Percentiles rank a stretch among this genome's conserved stretches.
phyloP scores from a whole-genome alignment of 345 rosid genomes.

The Citrus cavaleriei region DNA sequence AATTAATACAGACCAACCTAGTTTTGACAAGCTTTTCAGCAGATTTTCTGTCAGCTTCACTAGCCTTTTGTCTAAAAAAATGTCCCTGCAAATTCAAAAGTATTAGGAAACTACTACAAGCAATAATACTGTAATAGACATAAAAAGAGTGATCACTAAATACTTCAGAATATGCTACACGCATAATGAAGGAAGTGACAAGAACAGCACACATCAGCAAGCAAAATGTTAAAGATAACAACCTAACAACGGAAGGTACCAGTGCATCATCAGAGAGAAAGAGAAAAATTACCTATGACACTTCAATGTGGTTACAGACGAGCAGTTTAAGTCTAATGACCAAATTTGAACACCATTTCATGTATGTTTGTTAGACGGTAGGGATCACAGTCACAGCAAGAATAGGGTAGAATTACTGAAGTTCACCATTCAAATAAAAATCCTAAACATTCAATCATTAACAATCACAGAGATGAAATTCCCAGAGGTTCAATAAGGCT shows the following conservation, averaged over 20 bases:
- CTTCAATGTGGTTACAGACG: background rate
- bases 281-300: background rate
- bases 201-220: background rate
- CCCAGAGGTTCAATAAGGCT: background rate
- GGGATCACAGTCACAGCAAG: too few species aligned
- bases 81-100: constrained; percentile 46
- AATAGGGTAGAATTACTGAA: background rate
- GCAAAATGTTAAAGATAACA: background rate
- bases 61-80: constrained; percentile 47
- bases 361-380: background rate
- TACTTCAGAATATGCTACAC: background rate
- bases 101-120: constrained; percentile 9
- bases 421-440: background rate
- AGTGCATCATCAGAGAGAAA: background rate
- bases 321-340: background rate
- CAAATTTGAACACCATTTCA: background rate
- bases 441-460: background rate
- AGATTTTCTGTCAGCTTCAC: constrained; percentile 58
- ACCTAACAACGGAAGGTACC: background rate
- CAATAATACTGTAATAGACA: background rate
- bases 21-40: constrained; percentile 41
- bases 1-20: constrained; percentile 35
- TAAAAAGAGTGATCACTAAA: background rate
- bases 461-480: background rate
- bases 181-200: background rate